These are phyloP conservation scores for Sordariomycetes sp. DNA, from an alignment of 2,329 filamentous ascomycete species.

Conservation along the genomic window DNA sequence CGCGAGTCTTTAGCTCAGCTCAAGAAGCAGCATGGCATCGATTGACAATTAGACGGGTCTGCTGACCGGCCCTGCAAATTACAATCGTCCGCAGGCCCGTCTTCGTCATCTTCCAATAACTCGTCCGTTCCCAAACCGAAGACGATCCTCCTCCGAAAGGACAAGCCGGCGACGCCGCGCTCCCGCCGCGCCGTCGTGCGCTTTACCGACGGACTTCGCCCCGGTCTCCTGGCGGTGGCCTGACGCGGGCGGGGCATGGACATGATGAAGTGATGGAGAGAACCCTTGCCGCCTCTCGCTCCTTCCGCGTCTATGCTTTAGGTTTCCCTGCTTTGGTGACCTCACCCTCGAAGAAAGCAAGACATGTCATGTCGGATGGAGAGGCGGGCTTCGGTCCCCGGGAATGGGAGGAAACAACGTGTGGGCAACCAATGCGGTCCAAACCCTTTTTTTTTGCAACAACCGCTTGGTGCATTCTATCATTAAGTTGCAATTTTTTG, in stretches of 20 bases:
- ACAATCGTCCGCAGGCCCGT: conserved; percentile 45
- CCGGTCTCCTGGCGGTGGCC: conserved; percentile 22
- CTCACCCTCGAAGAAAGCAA: not conserved
- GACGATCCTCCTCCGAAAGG: conserved; percentile 29
- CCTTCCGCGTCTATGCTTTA: not conserved
- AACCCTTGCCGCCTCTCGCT: not conserved
- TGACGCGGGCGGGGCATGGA: conserved; percentile 12
- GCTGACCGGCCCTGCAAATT: conserved; percentile 23
- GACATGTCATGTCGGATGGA: not conserved
- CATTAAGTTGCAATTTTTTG: not conserved
- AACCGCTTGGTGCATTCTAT: not conserved
- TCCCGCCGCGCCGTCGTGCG: conserved; percentile 24
- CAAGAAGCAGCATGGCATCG: conserved; percentile 96
- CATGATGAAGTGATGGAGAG: not conserved
- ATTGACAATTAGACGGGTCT: conserved; percentile 78
- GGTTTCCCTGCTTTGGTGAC: not conserved
- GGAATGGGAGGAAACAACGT: not conserved
- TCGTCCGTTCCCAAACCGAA: conserved; percentile 21
- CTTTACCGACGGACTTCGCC: conserved; percentile 24
- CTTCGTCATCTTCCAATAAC: conserved; percentile 27
- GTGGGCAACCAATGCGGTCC: not conserved
- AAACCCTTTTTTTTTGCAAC: not conserved
- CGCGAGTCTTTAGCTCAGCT: conserved; percentile 96
- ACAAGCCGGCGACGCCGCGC: conserved; percentile 23
- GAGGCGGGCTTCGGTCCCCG: not conserved